Base-by-base conservation (phyloP, 2,329 filamentous ascomycete genomes). In the Sphaerostilbella broomeana region DNA sequence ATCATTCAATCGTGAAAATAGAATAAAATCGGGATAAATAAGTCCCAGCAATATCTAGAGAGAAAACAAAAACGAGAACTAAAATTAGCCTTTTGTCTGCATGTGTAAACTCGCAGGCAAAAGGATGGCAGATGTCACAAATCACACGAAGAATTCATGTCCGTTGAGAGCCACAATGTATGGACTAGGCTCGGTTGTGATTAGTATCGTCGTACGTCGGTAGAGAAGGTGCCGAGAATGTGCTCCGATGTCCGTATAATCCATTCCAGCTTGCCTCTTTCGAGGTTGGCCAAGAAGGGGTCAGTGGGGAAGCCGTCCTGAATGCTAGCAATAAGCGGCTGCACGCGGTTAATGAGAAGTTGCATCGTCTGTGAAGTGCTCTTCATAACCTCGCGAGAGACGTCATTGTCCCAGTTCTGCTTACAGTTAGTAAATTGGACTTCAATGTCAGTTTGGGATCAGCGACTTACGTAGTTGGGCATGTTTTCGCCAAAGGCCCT, bases 401-500 rank as follows among this genome's bases (percentile, higher is more conserved):
- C 56, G 17, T 59, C 53, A 34, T 62, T 55, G 15, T 65, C 60
- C 61, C 60, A 64, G 40, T 64, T 60, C 62, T 65, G 32, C n/a
- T 20, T 33, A 13, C 18, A 3, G 42, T 44, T 42, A 44, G 42
- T 28, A 33, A 20, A n/a, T 30, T 18, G 6, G 3, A 20, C 24
- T 2, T 17, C 22, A 16, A 13, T 34, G 4, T 5, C 6, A n/a
- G 7, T 5, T 2, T 13, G 30, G 5, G 5, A 15, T 18, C 15
- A n/a, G 30, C 27, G 30, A 69, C 74, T 61, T 64, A 79, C 75
- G 59, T 73, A 66, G 40, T 60, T 63, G 3, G 64, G 58, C 9
- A 76, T 53, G 34, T 65, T 65, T 38, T 64, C 62, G 40, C 68
- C 64, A 47, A 81, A 71, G 19, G 69, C 65, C 27, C 67, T 60